Base-by-base conservation (phyloP, 306 rosid species). In the Quercus agrifolia region DNA sequence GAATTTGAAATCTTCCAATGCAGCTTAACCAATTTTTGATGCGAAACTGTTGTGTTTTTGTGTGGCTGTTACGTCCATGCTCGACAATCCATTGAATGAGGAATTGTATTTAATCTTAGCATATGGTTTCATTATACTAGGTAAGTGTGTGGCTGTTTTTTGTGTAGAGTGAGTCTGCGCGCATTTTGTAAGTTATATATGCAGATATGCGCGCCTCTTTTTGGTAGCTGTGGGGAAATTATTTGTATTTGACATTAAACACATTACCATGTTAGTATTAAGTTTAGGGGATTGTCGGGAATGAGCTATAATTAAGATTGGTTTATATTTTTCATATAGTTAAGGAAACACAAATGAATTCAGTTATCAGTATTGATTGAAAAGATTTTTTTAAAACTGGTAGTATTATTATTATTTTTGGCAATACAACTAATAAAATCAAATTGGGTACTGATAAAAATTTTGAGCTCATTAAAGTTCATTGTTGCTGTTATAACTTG, bases 391-490 rank as follows among this genome's bases (percentile, higher is more conserved):
- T 72, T 49, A 6, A 63, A 51, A 49, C 17, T 49, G 17, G 4
- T 59, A 38, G 11, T 41, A 41, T 12, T 23, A 6, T 63, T 63
- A 2, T 12, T 44, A 13, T 28, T 14, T 19, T 27, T 19, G 68
- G 73, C 69, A 55, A 14, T 62, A 25, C 51, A 62, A 56, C 57
- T 25, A 74, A 72, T 38, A 69, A 54, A 66, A 14, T 21, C 51
- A 73, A 77, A 23, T 58, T 74, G 73, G 68, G n/a, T 69, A 66
- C 35, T 68, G 66, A 46, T 58, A 6, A 61, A 54, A 54, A 19
- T 72, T 61, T 77, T n/a, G 12, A 69, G 63, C 81, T 52, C 44
- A 19, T 63, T 84, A 38, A 46, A 18, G 19, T 61, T 74, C 49
- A 31, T 77, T 52, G 70, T 56, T 61, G 52, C 70, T 8, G 10